phyloP scores from a whole-genome alignment of 2,329 filamentous ascomycete genomes.

The Aspergillaceae sp. region DNA sequence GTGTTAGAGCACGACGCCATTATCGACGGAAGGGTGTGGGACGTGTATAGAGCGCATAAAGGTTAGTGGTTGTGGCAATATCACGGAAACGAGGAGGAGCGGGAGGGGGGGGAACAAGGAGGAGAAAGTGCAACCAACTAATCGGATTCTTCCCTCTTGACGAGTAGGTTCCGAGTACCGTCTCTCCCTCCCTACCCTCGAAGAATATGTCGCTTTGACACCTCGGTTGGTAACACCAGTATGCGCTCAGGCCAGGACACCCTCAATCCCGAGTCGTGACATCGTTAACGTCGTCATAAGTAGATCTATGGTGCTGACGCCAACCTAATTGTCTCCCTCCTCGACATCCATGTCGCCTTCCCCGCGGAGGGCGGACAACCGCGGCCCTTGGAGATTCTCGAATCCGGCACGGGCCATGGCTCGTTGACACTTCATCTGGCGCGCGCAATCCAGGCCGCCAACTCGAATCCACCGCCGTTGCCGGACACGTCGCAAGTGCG shows the following conservation, averaged over 20 bases:
- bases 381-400: conserved; percentile 62
- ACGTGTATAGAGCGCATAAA: conserved; percentile 49
- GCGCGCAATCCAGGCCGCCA: conserved; percentile 66
- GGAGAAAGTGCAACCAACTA: background rate
- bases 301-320: conserved; percentile 69
- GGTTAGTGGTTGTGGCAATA: conserved; percentile 20
- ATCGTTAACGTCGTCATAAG: conserved; percentile 13
- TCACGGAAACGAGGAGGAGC: background rate
- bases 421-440: conserved; percentile 67
- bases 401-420: conserved; percentile 79
- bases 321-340: conserved; percentile 62
- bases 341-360: conserved; percentile 60
- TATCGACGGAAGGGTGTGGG: conserved; percentile 54
- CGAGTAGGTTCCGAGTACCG: conserved; percentile 41
- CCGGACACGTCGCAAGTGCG: conserved; percentile 27
- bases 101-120: conserved; percentile 1
- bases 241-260: conserved; percentile 22
- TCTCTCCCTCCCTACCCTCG: conserved; percentile 58
- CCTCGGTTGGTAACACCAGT: conserved; percentile 68
- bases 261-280: background rate
- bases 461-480: conserved; percentile 45
- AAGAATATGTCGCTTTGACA: conserved; percentile 62
- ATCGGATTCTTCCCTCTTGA: background rate
- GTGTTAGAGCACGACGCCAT: conserved; percentile 45
- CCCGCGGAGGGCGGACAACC: conserved; percentile 22